phyloP scores from a whole-genome alignment of 192 early-diverging fungal genomes.

The Backusella sp. region DNA sequence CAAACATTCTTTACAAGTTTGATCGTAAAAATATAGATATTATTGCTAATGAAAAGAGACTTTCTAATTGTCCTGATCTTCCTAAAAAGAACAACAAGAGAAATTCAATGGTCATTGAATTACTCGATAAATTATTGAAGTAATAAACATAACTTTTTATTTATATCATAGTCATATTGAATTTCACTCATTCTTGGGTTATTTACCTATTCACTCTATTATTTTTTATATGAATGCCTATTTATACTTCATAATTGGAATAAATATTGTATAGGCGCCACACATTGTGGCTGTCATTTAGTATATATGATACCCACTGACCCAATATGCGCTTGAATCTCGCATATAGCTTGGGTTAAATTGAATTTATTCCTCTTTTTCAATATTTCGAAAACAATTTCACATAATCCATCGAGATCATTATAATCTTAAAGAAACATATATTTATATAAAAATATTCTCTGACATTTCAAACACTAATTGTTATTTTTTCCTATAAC shows the following conservation, averaged over 20 bases:
- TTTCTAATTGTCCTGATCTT: neutral
- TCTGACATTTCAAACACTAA: no score
- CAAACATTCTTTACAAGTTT: neutral
- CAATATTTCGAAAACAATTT: no score
- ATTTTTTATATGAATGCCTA: neutral
- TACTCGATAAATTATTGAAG: neutral
- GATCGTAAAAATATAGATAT: conserved; percentile 2
- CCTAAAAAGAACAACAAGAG: neutral
- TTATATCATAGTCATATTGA: neutral
- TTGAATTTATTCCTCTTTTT: no score
- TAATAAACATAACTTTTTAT: neutral
- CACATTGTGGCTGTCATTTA: no score
- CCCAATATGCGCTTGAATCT: no score
- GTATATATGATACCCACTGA: no score
- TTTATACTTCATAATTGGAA: neutral
- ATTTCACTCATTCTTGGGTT: neutral
- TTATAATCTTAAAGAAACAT: no score
- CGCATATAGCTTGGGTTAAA: no score
- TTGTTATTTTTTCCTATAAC: no score
- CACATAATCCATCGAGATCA: no score
- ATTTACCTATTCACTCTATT: neutral
- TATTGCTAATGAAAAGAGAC: neutral
- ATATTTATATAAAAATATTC: no score
- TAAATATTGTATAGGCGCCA: neutral
- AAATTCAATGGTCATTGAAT: neutral